Evolutionary conservation across 2,329 filamentous ascomycete genomes (phyloP).

Genomic region (Venturia nashicola): DNA sequence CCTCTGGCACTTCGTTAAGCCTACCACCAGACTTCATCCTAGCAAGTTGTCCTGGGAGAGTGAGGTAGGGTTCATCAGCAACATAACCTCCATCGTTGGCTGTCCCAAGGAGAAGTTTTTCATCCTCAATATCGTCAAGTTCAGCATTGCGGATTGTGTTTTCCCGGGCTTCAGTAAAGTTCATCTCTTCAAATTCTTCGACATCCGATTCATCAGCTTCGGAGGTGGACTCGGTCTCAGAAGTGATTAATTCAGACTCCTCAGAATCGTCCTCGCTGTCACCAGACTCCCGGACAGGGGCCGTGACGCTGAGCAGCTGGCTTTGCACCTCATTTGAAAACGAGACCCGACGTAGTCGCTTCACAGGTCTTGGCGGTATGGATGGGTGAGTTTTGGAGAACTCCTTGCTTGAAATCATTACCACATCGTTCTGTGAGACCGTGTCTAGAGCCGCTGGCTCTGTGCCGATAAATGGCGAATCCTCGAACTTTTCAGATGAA

Average conservation of each 20-base stretch:
- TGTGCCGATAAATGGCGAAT: not conserved
- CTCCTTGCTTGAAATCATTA: not conserved
- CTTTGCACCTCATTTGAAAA: not conserved
- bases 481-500: not conserved
- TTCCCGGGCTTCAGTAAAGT: not conserved
- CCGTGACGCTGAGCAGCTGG: not conserved
- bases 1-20: not conserved
- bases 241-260: no score
- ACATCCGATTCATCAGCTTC: not conserved
- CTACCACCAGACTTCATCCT: not conserved
- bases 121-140: conserved; percentile 1
- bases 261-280: conserved; percentile 1
- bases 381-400: not conserved
- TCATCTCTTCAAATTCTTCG: not conserved
- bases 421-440: not conserved
- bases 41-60: not conserved
- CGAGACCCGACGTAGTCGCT: not conserved
- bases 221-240: not conserved
- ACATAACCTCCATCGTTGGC: not conserved
- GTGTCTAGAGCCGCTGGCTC: no score
- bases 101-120: not conserved
- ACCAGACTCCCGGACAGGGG: not conserved
- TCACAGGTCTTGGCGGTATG: not conserved
- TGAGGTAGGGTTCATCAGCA: not conserved
- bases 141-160: not conserved